phyloP scores from a whole-genome alignment of 345 rosid species.

The Firmiana major region DNA sequence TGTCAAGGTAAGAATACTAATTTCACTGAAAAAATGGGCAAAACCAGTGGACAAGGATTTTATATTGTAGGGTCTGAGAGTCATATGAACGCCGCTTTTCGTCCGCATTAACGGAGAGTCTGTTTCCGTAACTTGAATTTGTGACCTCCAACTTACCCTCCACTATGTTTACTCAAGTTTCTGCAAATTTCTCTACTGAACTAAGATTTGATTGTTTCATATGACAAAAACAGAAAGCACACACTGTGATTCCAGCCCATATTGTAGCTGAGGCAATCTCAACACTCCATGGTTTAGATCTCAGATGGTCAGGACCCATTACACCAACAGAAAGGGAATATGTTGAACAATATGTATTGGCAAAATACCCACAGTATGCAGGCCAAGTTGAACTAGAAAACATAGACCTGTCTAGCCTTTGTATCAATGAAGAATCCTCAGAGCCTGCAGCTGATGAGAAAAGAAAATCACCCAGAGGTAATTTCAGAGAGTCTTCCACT shows the following conservation, averaged over 20 bases:
- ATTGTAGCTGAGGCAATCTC: slow-evolving; percentile 76
- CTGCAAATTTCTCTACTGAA: neutral
- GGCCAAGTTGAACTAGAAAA: slow-evolving; percentile 39
- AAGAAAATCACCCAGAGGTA: slow-evolving; percentile 29
- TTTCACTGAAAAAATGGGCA: neutral
- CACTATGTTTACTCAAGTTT: neutral
- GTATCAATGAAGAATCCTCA: slow-evolving; percentile 36
- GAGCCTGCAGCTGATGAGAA: slow-evolving; percentile 29
- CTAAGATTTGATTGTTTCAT: neutral
- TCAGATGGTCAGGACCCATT: slow-evolving; percentile 72
- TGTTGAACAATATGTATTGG: slow-evolving; percentile 57
- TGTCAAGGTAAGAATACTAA: slow-evolving; percentile 42
- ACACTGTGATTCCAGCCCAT: slow-evolving; percentile 57
- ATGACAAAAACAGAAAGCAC: slow-evolving; percentile 47
- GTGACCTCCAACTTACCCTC: no score
- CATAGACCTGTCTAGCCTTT: slow-evolving; percentile 26
- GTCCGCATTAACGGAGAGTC: no score
- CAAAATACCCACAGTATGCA: slow-evolving; percentile 65
- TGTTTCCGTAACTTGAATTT: no score
- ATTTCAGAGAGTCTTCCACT: slow-evolving; percentile 24
- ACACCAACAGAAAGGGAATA: slow-evolving; percentile 60
- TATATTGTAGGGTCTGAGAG: no score
- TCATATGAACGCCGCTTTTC: no score
- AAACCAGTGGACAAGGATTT: no score
- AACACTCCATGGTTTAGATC: slow-evolving; percentile 58